Percentiles rank a stretch among this genome's conserved stretches.
These are phyloP conservation scores for Diplodia corticola DNA, from an alignment of 2,329 filamentous ascomycete species.

Conservation along the genomic window DNA sequence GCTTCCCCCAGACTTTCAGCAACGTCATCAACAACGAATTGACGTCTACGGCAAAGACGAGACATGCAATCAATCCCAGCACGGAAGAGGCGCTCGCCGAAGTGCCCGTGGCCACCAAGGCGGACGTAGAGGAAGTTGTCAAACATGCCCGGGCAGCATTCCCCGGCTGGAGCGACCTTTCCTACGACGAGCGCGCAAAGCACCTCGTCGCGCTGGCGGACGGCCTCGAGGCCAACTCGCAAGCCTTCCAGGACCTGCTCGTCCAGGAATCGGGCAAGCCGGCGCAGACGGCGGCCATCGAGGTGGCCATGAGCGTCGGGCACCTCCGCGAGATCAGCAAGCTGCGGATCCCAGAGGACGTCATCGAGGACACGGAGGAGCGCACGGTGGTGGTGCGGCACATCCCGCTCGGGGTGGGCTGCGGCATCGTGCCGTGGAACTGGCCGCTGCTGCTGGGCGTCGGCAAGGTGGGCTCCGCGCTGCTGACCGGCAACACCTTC, in stretches of 20 bases:
- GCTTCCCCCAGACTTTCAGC: not conserved
- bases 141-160: constrained; percentile 46
- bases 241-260: constrained; percentile 28
- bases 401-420: constrained; percentile 50
- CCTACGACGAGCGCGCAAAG: constrained; percentile 29
- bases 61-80: constrained; percentile 53
- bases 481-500: constrained; percentile 58
- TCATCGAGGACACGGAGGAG: constrained; percentile 47
- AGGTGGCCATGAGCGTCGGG: constrained; percentile 25
- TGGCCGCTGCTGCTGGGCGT: constrained; percentile 52
- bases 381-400: constrained; percentile 49
- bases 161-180: constrained; percentile 42
- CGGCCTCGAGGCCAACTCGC: constrained; percentile 28
- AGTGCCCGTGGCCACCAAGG: constrained; percentile 49
- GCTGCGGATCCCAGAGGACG: constrained; percentile 42
- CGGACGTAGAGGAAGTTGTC: constrained; percentile 53
- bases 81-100: constrained; percentile 48
- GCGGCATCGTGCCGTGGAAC: constrained; percentile 46
- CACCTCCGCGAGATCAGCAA: constrained; percentile 37
- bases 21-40: constrained; percentile 54
- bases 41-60: constrained; percentile 43
- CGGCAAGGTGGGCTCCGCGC: constrained; percentile 58
- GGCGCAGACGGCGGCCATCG: constrained; percentile 26
- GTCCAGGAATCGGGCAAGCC: constrained; percentile 32
- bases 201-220: constrained; percentile 28